These are phyloP conservation scores for Hygrophorus pudorinus DNA, from an alignment of 768 basidiomycete genomes.

Conservation along the genomic window DNA sequence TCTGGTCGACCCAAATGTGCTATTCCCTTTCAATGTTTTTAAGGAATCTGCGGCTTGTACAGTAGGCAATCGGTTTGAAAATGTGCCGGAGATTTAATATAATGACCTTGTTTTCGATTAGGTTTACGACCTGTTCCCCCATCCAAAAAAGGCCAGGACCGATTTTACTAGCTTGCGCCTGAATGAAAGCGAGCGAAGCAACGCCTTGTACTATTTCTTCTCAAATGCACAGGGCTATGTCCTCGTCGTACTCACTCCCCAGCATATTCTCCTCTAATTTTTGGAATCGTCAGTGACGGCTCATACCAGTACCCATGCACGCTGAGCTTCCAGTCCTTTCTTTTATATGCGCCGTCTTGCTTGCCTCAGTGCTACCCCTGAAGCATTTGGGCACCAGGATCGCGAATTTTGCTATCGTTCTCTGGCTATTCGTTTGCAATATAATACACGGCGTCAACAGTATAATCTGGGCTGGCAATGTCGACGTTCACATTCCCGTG, in stretches of 20 bases:
- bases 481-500: conserved; percentile 31
- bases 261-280: not conserved
- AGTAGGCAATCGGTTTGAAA: not conserved
- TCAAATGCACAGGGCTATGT: not conserved
- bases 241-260: not conserved
- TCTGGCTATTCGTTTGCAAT: conserved; percentile 42
- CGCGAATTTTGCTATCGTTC: conserved; percentile 35
- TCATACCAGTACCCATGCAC: conserved; percentile 19
- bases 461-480: conserved; percentile 50
- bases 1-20: not conserved
- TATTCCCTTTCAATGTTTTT: not conserved
- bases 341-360: conserved; percentile 32
- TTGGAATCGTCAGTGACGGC: not conserved
- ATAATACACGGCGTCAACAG: conserved; percentile 47
- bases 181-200: too few relatives aligned
- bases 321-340: conserved; percentile 29
- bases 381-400: conserved; percentile 37
- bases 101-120: too few relatives aligned
- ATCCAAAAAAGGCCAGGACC: too few relatives aligned
- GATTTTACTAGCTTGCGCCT: too few relatives aligned
- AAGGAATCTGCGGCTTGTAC: not conserved
- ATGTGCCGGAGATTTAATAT: too few relatives aligned
- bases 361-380: conserved; percentile 29
- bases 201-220: too few relatives aligned
- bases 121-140: too few relatives aligned